Base-by-base conservation (phyloP, 78 protist genomes). In the Dictyostelium firmibasis region DNA sequence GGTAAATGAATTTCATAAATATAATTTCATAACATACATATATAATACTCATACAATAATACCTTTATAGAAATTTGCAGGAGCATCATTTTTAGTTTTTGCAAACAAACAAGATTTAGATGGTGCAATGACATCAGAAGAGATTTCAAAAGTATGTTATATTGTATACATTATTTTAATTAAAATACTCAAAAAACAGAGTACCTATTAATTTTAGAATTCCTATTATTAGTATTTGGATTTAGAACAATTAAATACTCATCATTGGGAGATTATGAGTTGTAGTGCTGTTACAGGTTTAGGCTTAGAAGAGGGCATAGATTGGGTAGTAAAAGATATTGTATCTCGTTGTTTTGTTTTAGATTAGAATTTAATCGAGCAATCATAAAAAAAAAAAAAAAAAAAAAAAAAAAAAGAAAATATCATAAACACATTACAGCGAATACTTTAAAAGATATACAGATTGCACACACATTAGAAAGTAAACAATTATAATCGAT, bases 41-140 rank as follows among this genome's bases (percentile, higher is more conserved):
- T n/a, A n/a, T n/a, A n/a, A n/a, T n/a, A n/a, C n/a, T n/a, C n/a
- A 47, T 11, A 18, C 41, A 76, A 41, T 76, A 76, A 25, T 25
- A 8, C 3, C 7, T 6, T 78, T 43, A 27, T 60, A 94, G 99
- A 96, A 92, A 64, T 57, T 99, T 0, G 99, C 99, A 14, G 99
- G 99, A 9, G 99, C 99, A 13, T 85, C 99, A 18, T 96, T 99
- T 74, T 95, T 99, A 25, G 93, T 99, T 35, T 95, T 99, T 35
- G 99, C 99, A 41, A 99, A 99, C 93, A 99, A 99, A 97, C 99
- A 99, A 70, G 99, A 99, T 91, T 53, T 99, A 0, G 86, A 81
- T 20, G 98, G 99, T 1, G 98, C 99, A 8, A 60, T 96, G 36
- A 14, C 93, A 4, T 20, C 84, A 1, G 98, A 95, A 18, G 97